Evolutionary conservation across 2,329 filamentous ascomycete species (phyloP), one percentile per base, ranked within the genome.

Genomic region (Aspergillus sp.): DNA sequence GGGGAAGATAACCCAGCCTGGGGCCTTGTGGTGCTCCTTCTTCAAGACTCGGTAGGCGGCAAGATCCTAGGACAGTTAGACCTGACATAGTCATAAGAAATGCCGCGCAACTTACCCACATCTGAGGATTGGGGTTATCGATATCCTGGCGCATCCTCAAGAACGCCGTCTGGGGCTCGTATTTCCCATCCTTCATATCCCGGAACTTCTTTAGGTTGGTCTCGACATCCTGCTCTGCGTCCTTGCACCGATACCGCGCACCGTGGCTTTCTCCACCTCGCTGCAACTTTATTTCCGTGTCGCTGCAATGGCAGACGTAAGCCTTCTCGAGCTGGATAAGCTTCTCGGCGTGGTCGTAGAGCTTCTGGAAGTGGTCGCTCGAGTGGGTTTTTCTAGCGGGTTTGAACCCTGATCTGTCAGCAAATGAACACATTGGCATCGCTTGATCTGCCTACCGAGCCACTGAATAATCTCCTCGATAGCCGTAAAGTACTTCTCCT

Each of bases 101-200:
- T 8, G 5, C 6, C 13, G 18, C 3, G 8, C 8, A 30, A 54
- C 42, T 47, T 41, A 38, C 52, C 93, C 93, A 97, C 90, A 96
- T 93, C 75, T 96, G 91, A 6, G 93, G 92, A 72, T 97, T 97
- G 30, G 89, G 88, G 66, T 89, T 88, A 50, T 85, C 84, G 13
- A 64, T 55, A 62, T 91, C 85, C 81, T 96, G 91, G 80, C 96
- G 96, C 93, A 98, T 97, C 60, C 93, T 87, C 53, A 98, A 79
- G 67, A 91, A 89, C 2, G 91, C 93, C 72, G 91, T 88, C 67
- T 87, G 86, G 1, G 91, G 88, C 72, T 89, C 87, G 76, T 97
- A 97, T 75, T 93, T 90, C 18, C 93, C 93, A 69, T 96, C 91
- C 51, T 87, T 83, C 93, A 98, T 98, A 44, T 86, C 90, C 60